Conservation (phyloP, 225 moss, liverwort and hornwort genomes). For the Thuidium tamariscinum region DNA sequence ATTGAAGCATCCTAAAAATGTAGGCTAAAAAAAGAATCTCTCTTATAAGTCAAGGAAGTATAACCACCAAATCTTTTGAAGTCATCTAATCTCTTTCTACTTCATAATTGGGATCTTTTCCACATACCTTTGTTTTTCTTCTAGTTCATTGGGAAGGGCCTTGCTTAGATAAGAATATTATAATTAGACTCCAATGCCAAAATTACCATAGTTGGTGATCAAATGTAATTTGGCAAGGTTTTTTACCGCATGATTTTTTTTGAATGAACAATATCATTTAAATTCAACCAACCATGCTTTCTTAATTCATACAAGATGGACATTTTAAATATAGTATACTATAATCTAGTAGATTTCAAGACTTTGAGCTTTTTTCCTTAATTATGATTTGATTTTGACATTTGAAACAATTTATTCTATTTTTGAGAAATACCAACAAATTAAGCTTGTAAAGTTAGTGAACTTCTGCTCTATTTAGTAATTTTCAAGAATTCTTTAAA, state of each 20-base stretch:
- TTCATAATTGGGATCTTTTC: too few relatives aligned
- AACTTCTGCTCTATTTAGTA: not conserved
- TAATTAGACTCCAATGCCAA: too few relatives aligned
- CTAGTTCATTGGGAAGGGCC: too few relatives aligned
- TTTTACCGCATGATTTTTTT: too few relatives aligned
- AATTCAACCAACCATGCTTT: too few relatives aligned
- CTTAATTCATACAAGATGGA: not conserved
- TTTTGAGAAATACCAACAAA: accelerated
- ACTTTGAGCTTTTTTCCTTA: not conserved
- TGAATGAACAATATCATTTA: not conserved
- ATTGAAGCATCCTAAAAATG: too few relatives aligned
- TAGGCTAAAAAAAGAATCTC: not conserved
- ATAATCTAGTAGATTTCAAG: accelerated
- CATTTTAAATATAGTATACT: accelerated
- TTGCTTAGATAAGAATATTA: too few relatives aligned
- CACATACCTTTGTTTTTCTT: too few relatives aligned
- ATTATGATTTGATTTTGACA: not conserved
- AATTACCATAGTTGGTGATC: too few relatives aligned
- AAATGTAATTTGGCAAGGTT: too few relatives aligned
- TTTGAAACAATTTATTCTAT: accelerated
- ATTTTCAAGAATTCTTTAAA: not conserved
- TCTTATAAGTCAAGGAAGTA: not conserved
- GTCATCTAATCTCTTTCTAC: too few relatives aligned
- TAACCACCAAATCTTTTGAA: too few relatives aligned
- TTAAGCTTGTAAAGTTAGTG: accelerated